phyloP scores from a whole-genome alignment of 345 rosid species.

The Iberis pinnata region DNA sequence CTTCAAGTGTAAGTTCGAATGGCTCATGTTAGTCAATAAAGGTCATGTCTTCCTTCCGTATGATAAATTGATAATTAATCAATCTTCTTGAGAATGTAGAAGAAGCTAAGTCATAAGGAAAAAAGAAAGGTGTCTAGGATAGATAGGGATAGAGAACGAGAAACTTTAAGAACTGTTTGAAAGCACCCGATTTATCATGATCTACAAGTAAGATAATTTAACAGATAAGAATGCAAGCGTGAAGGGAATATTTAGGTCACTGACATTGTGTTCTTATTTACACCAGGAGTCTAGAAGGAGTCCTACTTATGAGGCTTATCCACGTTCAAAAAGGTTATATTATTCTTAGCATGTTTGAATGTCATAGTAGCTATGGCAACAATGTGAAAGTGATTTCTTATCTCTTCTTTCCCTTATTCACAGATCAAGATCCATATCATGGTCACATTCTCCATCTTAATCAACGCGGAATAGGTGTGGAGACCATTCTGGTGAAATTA shows the following conservation, averaged over 20 bases:
- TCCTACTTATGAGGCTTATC: constrained; percentile 95
- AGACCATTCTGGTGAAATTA: constrained; percentile 50
- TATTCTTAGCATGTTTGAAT: constrained; percentile 6
- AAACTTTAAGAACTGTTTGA: constrained; percentile 57
- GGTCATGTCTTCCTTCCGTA: neutral
- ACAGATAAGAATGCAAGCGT: neutral
- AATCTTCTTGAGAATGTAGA: constrained; percentile 40
- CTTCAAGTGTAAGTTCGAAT: constrained; percentile 77
- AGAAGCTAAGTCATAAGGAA: constrained; percentile 93
- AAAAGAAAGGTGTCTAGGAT: constrained; percentile 90
- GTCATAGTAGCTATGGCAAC: constrained; percentile 5
- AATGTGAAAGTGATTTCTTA: neutral
- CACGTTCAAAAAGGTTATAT: constrained; percentile 72
- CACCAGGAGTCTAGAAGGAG: constrained; percentile 77
- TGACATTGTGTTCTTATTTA: constrained; percentile 13
- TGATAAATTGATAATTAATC: constrained; percentile 15
- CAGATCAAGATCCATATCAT: constrained; percentile 73
- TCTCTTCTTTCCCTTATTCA: constrained; percentile 1
- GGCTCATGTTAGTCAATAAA: neutral
- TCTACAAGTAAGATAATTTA: constrained; percentile 53
- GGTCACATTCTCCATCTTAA: constrained; percentile 73
- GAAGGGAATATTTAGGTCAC: neutral
- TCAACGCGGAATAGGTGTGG: constrained; percentile 56
- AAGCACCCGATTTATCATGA: constrained; percentile 65
- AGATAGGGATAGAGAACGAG: constrained; percentile 92